phyloP scores from a whole-genome alignment of 495 filamentous ascomycete genomes.

The Daldinia loculata region DNA sequence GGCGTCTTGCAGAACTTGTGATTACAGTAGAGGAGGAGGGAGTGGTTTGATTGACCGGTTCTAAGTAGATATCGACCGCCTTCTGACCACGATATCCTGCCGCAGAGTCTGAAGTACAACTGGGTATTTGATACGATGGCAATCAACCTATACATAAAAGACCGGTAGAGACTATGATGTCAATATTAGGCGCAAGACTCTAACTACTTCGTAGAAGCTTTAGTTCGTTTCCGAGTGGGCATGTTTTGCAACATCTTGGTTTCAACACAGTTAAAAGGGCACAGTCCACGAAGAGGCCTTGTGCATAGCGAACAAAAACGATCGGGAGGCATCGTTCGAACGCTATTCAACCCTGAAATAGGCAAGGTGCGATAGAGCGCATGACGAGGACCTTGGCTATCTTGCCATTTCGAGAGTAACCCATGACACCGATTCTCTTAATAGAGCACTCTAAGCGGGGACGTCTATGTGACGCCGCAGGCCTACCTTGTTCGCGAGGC shows the following conservation, averaged over 20 bases:
- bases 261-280: slow-evolving; percentile 16
- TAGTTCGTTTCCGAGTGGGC: slow-evolving; percentile 9
- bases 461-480: slow-evolving; percentile 14
- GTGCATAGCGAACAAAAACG: not conserved
- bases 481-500: slow-evolving; percentile 3
- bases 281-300: not conserved
- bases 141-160: not conserved
- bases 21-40: not conserved
- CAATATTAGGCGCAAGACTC: not conserved
- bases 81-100: not conserved
- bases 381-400: slow-evolving; percentile 17
- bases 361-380: slow-evolving; percentile 18
- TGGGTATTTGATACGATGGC: not conserved
- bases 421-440: slow-evolving; percentile 29
- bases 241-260: slow-evolving; percentile 20
- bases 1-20: not conserved
- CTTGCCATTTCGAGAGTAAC: slow-evolving; percentile 22
- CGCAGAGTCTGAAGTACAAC: not conserved
- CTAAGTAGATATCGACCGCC: not conserved
- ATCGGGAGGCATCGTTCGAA: slow-evolving; percentile 15
- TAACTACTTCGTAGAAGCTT: slow-evolving; percentile 7
- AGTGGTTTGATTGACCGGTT: not conserved
- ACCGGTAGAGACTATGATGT: not conserved
- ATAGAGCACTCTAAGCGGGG: slow-evolving; percentile 37
- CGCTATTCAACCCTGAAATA: slow-evolving; percentile 9